Base-by-base conservation (phyloP, 306 rosid genomes). In the Malus orientalis region DNA sequence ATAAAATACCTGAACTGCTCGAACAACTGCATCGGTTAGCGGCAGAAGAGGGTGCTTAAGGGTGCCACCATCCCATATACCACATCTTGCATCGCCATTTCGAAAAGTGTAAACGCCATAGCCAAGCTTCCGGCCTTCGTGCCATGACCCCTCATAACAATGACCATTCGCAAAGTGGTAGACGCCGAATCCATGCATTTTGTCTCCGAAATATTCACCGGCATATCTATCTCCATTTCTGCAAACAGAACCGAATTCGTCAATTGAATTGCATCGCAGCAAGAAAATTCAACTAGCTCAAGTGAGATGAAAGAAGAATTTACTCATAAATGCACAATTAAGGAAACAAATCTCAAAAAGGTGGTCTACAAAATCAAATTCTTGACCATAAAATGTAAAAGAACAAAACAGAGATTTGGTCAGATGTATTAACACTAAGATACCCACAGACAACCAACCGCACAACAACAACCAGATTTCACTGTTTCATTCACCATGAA, bases 221-320 rank as follows among this genome's bases (percentile, higher is more conserved):
- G 97, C 97, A 85, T 96, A 96, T 74, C 93, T 88, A 88, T 96
- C 99, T 66, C 99, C 99, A 77, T 96, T 96, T 81, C 99, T 96
- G 58, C 83, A 89, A 16, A 8, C 70, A 55, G 40, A 60, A 84
- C 38, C 25, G 72, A 9, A 74, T 57, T 29, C 45, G 61, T 62
- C 63, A 59, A 57, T 54, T 18, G 40, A 76, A 64, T 67, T 51
- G 62, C 53, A 51, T 49, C 6, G 22, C 70, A 45, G 19, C 16
- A 29, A 51, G 20, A 51, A 51, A 49, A 16, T 49, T 49, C 55
- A 49, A 15, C 2, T 49, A 13, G 55, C 55, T 4, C 55, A 74
- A 11, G 47, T 9, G 47, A 30, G 14, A 15, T 51, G 7, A 10
- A 14, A 51, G 1, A 11, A 11, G 22, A 58, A 38, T 18, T 40